phyloP scores from a whole-genome alignment of 345 rosid species.

The Heritiera fomes region DNA sequence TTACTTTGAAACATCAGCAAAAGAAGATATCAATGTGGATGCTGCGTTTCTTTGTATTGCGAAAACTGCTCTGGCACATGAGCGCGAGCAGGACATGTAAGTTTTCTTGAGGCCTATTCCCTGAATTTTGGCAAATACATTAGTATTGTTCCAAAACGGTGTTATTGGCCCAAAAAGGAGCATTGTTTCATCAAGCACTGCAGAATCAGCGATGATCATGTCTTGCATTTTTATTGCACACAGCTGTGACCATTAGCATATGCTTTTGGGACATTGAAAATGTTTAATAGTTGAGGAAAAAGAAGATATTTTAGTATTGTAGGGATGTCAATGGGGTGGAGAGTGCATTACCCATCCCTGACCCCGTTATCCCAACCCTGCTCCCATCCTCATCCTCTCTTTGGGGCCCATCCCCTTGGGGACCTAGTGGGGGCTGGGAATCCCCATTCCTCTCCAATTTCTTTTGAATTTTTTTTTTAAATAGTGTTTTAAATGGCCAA shows the following conservation, averaged over 20 bases:
- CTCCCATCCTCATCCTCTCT: background rate
- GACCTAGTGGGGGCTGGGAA: too few species aligned
- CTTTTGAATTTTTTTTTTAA: too few species aligned
- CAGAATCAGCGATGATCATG: background rate
- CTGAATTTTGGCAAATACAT: background rate
- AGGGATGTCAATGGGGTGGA: background rate
- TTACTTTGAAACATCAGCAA: conserved; percentile 94
- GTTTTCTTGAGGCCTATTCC: conserved; percentile 29
- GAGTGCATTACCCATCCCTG: background rate
- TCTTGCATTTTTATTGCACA: background rate
- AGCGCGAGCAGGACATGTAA: conserved; percentile 87
- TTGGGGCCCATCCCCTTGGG: background rate
- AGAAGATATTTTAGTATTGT: background rate
- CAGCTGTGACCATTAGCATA: background rate
- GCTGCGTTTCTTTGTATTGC: conserved; percentile 77
- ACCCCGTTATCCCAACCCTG: background rate
- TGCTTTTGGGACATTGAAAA: background rate
- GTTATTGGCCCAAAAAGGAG: conserved; percentile 76
- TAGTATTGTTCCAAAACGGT: conserved; percentile 16
- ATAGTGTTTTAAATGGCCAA: background rate
- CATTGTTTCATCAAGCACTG: background rate
- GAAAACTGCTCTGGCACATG: conserved; percentile 79
- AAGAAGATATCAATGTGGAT: conserved; percentile 92
- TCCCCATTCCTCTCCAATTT: too few species aligned
- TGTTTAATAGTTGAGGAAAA: background rate